phyloP scores from a whole-genome alignment of 2,329 filamentous ascomycete species.

The Fusarium sp. region DNA sequence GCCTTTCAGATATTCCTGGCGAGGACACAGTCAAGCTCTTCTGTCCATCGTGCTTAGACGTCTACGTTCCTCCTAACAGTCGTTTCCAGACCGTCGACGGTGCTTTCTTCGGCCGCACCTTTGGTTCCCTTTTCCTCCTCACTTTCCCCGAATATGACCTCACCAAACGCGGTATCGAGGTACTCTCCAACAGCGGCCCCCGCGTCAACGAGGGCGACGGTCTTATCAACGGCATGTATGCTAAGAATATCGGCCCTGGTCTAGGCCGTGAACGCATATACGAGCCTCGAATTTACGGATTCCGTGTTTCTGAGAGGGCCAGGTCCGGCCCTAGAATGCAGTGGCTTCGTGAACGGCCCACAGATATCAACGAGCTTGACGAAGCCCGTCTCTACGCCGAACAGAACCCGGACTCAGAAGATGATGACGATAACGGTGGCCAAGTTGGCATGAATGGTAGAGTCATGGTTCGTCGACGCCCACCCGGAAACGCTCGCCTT shows the following conservation, averaged over 20 bases:
- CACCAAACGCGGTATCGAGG: slow-evolving; percentile 74
- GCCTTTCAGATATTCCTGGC: slow-evolving; percentile 92
- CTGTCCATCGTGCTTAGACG: slow-evolving; percentile 94
- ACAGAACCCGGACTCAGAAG: slow-evolving; percentile 67
- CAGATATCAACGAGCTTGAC: slow-evolving; percentile 83
- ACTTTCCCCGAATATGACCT: slow-evolving; percentile 97
- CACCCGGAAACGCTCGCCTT: slow-evolving; percentile 56
- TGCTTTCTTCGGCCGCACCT: slow-evolving; percentile 97
- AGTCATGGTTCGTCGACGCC: slow-evolving; percentile 57
- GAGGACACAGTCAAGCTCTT: slow-evolving; percentile 99
- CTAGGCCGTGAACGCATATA: slow-evolving; percentile 87
- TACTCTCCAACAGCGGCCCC: slow-evolving; percentile 57
- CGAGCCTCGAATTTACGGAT: slow-evolving; percentile 96
- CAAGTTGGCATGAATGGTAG: slow-evolving; percentile 56
- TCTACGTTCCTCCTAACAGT: slow-evolving; percentile 97
- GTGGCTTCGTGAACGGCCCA: slow-evolving; percentile 89
- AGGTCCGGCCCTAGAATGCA: slow-evolving; percentile 95
- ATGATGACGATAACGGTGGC: slow-evolving; percentile 65
- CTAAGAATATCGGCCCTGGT: slow-evolving; percentile 88
- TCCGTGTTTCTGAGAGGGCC: slow-evolving; percentile 90
- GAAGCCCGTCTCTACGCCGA: slow-evolving; percentile 72
- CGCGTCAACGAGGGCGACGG: slow-evolving; percentile 57
- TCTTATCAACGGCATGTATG: slow-evolving; percentile 86
- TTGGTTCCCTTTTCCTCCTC: slow-evolving; percentile 96
- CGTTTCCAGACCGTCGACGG: slow-evolving; percentile 97